phyloP scores from a whole-genome alignment of 768 basidiomycete species.

The Rhodosporidiobolus odoratus region DNA sequence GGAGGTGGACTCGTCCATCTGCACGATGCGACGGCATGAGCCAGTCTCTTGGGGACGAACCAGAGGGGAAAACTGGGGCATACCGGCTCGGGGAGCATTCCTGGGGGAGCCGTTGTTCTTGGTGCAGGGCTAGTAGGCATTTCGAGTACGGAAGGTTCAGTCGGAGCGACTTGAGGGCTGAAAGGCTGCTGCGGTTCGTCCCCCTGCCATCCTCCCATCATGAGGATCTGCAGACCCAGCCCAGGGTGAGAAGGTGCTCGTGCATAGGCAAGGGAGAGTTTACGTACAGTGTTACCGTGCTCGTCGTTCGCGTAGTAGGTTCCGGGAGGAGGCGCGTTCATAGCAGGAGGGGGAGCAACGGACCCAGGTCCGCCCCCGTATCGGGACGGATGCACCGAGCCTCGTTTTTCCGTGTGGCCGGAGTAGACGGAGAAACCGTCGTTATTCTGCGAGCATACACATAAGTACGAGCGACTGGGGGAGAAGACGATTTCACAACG shows the following conservation, averaged over 20 bases:
- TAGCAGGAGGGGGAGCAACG: neutral
- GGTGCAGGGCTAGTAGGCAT: neutral
- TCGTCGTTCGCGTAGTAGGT: constrained; percentile 7
- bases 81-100: constrained; percentile 21
- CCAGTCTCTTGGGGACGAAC: neutral
- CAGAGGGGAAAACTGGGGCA: neutral
- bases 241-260: neutral
- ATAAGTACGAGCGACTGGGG: no score
- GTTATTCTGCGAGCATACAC: neutral
- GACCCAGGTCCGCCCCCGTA: neutral
- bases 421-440: constrained; percentile 19
- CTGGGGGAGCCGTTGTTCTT: neutral
- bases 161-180: neutral
- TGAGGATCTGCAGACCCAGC: neutral
- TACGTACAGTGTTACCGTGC: neutral
- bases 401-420: constrained; percentile 6
- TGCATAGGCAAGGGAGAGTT: neutral
- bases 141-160: neutral
- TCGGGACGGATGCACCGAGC: neutral
- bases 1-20: neutral
- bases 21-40: neutral
- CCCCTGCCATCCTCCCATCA: neutral
- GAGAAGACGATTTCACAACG: no score
- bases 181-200: neutral
- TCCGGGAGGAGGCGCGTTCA: neutral